Evolutionary conservation across 768 basidiomycete species (phyloP), one percentile per base, ranked within the genome.

Genomic region (Glaciozyma martinii): DNA sequence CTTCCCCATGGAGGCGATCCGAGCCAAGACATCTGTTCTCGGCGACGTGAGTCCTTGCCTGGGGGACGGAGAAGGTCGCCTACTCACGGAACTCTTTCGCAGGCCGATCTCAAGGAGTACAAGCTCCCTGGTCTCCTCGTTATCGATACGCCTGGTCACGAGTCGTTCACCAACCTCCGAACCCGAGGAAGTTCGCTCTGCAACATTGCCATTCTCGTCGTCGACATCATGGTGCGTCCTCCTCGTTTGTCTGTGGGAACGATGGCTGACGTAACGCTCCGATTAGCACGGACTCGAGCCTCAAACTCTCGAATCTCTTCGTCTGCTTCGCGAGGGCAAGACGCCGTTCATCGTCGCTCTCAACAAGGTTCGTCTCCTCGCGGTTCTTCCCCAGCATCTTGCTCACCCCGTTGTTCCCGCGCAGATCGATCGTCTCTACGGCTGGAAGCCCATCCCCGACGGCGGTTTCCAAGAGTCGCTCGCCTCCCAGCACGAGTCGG

Each of bases 91-190:
- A 33, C 9, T 27, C 32, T 3, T 23, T 1, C 47, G 9, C 44
- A 73, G 88, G 86, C 89, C 71, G 85, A 85, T 65, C 76, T 77
- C 49, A 86, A 88, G 78, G 90, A 98, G 72, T 97, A 93, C 82
- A 95, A 97, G 78, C 86, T 97, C 66, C 95, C 95, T 43, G 95
- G 95, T 76, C 82, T 99, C 21, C 82, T 99, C 61, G 76, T 99
- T 71, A 98, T 99, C 71, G 95, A 99, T 76, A 99, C 95, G 3
- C 95, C 95, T 62, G 95, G 95, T 62, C 95, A 99, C 84, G 95
- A 98, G 78, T 94, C 92, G 8, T 99, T 99, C 82, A 91, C 91
- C 12, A 98, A 98, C 77, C 77, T 98, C 75, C 89, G 95, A 56
- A 85, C 87, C 21, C 88, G 95, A 75, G 95, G 95, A 75, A 92